Evolutionary conservation across 768 basidiomycete genomes (phyloP).

Genomic region (Russula brevipes): DNA sequence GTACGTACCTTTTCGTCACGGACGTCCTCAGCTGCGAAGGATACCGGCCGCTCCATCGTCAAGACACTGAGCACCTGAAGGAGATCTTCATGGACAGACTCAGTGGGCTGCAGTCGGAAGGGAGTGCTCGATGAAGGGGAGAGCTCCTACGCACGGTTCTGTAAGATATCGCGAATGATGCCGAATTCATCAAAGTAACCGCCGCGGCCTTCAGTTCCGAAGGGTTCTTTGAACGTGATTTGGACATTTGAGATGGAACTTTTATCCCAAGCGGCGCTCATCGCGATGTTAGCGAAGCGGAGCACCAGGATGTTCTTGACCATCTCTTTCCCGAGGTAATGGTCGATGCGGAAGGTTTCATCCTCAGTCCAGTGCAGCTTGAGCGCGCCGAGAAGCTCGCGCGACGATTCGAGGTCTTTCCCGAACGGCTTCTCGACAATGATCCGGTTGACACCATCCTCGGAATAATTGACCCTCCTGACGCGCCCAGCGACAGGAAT

Average conservation of each 20-base stretch:
- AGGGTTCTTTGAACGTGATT: conserved; percentile 99
- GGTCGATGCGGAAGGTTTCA: conserved; percentile 98
- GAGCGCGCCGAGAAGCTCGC: conserved; percentile 69
- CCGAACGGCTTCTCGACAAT: conserved; percentile 99
- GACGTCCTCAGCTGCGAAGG: conserved; percentile 95
- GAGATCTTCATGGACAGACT: conserved; percentile 53
- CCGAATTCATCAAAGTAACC: conserved; percentile 99
- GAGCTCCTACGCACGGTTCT: conserved; percentile 76
- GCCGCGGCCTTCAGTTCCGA: conserved; percentile 99
- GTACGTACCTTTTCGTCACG: conserved; percentile 88
- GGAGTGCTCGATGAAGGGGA: neutral
- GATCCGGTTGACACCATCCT: conserved; percentile 76
- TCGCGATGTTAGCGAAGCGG: conserved; percentile 89
- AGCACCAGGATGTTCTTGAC: conserved; percentile 97
- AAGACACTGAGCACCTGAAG: conserved; percentile 91
- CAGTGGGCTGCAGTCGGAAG: neutral
- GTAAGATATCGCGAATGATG: conserved; percentile 94
- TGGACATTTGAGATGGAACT: conserved; percentile 95
- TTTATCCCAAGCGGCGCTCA: conserved; percentile 91
- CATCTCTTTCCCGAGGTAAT: conserved; percentile 99
- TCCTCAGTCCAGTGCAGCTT: conserved; percentile 91
- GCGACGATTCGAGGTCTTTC: conserved; percentile 83
- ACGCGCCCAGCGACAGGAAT: conserved; percentile 79
- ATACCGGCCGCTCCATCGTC: conserved; percentile 98
- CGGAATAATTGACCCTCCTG: conserved; percentile 73